Conservation (phyloP, 805 yeast genomes). For the Yamadazyma insecticola region DNA sequence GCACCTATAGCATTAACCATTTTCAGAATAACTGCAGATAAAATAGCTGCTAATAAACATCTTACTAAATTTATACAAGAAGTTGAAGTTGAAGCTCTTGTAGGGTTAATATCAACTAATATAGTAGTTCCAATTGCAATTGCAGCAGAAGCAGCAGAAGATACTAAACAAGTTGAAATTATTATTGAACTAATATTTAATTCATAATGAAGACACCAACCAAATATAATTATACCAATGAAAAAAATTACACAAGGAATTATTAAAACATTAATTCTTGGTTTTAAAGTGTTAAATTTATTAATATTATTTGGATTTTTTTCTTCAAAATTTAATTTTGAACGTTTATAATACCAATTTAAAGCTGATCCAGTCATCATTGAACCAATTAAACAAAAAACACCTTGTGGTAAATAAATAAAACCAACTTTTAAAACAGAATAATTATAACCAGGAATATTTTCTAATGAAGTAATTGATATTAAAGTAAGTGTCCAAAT, state of each 20-base stretch:
- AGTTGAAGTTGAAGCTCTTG: slow-evolving; percentile 66
- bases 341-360: slow-evolving; percentile 44
- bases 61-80: slow-evolving; percentile 69
- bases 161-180: slow-evolving; percentile 52
- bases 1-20: slow-evolving; percentile 56
- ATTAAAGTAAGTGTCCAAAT: slow-evolving; percentile 70
- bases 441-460: slow-evolving; percentile 44
- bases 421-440: slow-evolving; percentile 58
- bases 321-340: slow-evolving; percentile 16
- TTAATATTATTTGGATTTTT: slow-evolving; percentile 23
- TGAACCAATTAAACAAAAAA: slow-evolving; percentile 60
- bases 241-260: slow-evolving; percentile 35
- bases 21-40: slow-evolving; percentile 59
- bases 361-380: slow-evolving; percentile 52
- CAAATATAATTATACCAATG: slow-evolving; percentile 39
- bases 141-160: slow-evolving; percentile 56
- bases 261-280: slow-evolving; percentile 44
- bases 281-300: slow-evolving; percentile 50
- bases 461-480: slow-evolving; percentile 50
- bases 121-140: slow-evolving; percentile 59
- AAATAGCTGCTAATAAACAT: slow-evolving; percentile 68
- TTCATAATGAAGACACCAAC: slow-evolving; percentile 62
- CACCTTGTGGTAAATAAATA: slow-evolving; percentile 72
- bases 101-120: slow-evolving; percentile 72
- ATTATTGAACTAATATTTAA: slow-evolving; percentile 52